Conservation (phyloP, 148 eudicot genomes). For the Dysphania ambrosioides region DNA sequence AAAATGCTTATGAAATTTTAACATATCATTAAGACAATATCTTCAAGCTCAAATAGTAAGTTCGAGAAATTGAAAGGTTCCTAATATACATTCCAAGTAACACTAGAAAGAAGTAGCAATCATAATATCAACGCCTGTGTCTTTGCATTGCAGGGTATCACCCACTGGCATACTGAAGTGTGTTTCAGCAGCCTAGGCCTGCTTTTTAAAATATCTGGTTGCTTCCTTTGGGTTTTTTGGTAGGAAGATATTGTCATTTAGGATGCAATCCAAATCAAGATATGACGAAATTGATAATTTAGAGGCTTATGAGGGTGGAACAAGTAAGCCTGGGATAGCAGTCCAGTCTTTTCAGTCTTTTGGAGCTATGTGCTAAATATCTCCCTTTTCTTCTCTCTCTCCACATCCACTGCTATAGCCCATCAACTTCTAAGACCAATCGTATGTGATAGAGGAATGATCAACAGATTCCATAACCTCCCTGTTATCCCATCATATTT, state of each 20-base stretch:
- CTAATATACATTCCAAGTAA: background rate
- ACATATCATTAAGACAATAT: background rate
- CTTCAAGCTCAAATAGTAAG: background rate
- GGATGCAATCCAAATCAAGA: background rate
- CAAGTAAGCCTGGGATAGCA: background rate
- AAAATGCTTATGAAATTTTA: no score
- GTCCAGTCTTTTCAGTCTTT: background rate
- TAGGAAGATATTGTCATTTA: background rate
- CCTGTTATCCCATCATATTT: background rate
- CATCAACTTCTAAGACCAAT: background rate
- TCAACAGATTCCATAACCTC: background rate
- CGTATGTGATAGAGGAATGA: background rate
- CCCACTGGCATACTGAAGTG: background rate
- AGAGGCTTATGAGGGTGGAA: background rate
- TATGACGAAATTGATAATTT: background rate
- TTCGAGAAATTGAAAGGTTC: background rate
- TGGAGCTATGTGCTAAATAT: background rate
- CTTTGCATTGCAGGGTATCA: background rate
- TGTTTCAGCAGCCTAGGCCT: background rate
- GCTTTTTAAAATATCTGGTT: background rate
- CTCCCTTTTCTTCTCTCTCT: background rate
- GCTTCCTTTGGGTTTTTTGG: background rate
- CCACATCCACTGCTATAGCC: background rate
- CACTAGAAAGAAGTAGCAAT: background rate
- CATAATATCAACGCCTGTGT: background rate